A percentile compares a stretch with the other conserved stretches of the same genome.
Conservation (phyloP, 768 basidiomycete genomes). For the Dentipellis sp. region DNA sequence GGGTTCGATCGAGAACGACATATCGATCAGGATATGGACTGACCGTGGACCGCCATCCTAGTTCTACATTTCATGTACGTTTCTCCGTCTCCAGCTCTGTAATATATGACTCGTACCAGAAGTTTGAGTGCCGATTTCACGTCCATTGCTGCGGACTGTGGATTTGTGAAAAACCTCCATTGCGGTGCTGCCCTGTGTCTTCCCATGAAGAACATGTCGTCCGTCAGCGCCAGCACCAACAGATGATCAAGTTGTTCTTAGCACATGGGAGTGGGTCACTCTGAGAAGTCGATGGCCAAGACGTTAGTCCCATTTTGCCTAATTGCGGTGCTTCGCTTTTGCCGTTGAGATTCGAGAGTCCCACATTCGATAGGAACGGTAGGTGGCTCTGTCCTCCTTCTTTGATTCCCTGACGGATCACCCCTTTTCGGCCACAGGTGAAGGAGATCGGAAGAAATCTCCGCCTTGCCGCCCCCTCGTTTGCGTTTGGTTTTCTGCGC, state of each 20-base stretch:
- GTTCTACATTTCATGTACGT: background rate
- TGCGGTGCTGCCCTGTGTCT: background rate
- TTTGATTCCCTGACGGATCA: too few species aligned
- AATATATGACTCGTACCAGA: background rate
- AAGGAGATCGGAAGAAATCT: too few species aligned
- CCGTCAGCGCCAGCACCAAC: background rate
- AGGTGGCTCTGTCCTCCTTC: too few species aligned
- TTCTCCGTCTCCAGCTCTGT: background rate
- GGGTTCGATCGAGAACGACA: conserved; percentile 78
- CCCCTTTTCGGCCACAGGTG: too few species aligned
- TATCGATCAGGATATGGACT: conserved; percentile 76
- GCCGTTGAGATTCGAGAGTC: too few species aligned
- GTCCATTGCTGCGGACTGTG: background rate
- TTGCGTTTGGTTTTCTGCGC: too few species aligned
- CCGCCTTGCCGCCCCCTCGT: too few species aligned
- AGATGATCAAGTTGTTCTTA: background rate
- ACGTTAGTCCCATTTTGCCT: background rate
- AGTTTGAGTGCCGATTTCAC: background rate
- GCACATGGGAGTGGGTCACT: background rate
- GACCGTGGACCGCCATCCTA: conserved; percentile 28
- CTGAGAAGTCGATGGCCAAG: background rate
- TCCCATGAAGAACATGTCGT: background rate
- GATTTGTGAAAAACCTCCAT: background rate
- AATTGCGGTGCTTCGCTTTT: background rate
- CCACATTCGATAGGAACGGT: too few species aligned